Conservation (phyloP, 306 rosid genomes). For the Vigna angularis region DNA sequence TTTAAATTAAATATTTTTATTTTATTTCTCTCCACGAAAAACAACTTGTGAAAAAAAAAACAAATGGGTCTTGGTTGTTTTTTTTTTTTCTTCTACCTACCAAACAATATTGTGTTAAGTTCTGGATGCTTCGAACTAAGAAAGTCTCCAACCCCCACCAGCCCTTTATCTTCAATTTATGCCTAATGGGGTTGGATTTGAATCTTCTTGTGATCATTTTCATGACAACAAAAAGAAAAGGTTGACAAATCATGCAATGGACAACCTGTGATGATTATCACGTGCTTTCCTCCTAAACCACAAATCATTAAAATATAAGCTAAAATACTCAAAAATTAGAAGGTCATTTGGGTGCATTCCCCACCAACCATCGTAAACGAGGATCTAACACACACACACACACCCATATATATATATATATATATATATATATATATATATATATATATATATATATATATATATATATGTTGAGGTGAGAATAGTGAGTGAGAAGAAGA, state of each 20-base stretch:
- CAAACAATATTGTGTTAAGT: no score
- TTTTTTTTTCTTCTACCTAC: no score
- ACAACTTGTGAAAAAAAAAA: no score
- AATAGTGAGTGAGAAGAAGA: not conserved
- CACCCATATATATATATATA: no score
- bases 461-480: no score
- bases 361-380: not conserved
- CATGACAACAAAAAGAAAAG: not conserved
- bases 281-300: not conserved
- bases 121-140: not conserved
- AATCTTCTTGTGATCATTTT: not conserved
- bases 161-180: not conserved
- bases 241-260: not conserved
- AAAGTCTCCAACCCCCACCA: not conserved
- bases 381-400: not conserved
- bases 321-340: not conserved
- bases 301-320: no score
- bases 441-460: no score
- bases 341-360: not conserved
- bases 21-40: no score
- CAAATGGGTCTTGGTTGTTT: no score
- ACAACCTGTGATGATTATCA: not conserved
- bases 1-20: no score
- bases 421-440: no score
- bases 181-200: not conserved